These are phyloP conservation scores for Venturia effusa DNA, from an alignment of 2,329 filamentous ascomycete species.

Conservation along the genomic window DNA sequence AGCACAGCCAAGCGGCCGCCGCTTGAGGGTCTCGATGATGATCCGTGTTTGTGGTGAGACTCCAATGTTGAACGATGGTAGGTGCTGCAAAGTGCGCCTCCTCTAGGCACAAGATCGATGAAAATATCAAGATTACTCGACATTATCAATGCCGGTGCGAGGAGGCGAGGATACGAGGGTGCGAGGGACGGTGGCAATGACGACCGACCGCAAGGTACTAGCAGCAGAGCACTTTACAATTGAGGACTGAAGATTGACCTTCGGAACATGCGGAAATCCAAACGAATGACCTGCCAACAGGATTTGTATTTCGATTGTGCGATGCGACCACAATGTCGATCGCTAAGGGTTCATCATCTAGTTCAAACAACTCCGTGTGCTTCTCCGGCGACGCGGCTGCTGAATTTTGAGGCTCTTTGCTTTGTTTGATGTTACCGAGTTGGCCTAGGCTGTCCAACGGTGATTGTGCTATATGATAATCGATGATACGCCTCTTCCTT, in stretches of 20 bases:
- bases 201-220: not conserved
- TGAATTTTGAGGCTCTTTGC: not conserved
- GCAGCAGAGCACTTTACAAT: not conserved
- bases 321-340: not conserved
- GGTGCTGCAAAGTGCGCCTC: not conserved
- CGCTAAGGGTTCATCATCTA: not conserved
- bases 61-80: not conserved
- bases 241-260: not conserved
- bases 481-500: not conserved
- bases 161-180: not conserved
- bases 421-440: not conserved
- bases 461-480: not conserved
- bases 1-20: not conserved
- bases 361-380: not conserved
- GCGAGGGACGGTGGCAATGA: not conserved
- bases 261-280: not conserved
- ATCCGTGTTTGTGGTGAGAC: not conserved
- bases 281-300: not conserved
- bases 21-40: not conserved
- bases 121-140: not conserved
- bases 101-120: not conserved
- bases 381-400: not conserved
- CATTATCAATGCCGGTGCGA: not conserved
- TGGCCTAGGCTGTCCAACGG: not conserved
- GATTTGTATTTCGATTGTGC: not conserved